These are phyloP conservation scores for Leptodermis oblonga DNA, from an alignment of 257 asterid genomes.

Conservation along the genomic window DNA sequence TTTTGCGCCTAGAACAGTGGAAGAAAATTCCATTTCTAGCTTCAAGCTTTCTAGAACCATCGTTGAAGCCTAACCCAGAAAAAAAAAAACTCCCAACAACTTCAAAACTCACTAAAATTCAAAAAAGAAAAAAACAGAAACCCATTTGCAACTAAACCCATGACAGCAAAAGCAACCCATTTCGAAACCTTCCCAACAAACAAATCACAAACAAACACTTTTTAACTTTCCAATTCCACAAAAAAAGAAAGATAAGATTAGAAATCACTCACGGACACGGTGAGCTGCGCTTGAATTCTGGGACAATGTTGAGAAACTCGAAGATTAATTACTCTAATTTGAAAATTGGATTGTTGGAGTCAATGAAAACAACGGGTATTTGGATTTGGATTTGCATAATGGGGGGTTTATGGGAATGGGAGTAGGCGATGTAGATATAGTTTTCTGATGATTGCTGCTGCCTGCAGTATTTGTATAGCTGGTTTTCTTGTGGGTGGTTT, in stretches of 20 bases:
- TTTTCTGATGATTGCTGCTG: conserved; percentile 13
- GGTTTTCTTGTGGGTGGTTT: conserved; percentile 13
- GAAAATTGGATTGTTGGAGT: background rate
- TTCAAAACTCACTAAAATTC: background rate
- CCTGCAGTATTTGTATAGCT: conserved; percentile 17
- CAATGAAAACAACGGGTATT: background rate
- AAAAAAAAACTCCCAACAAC: background rate
- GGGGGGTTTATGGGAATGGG: conserved; percentile 10
- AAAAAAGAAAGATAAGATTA: background rate
- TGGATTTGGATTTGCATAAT: conserved; percentile 8
- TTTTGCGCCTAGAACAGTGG: background rate
- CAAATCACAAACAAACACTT: background rate
- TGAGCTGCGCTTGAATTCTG: conserved; percentile 7
- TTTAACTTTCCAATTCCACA: background rate
- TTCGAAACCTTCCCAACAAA: background rate
- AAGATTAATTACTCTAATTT: background rate
- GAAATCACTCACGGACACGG: conserved; percentile 9
- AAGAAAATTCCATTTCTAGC: conserved; percentile 5
- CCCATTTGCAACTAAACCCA: conserved; percentile 7
- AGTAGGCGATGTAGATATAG: conserved; percentile 10
- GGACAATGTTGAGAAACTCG: conserved; percentile 4
- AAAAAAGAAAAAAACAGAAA: background rate
- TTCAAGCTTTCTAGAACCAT: conserved; percentile 19
- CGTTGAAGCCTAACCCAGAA: background rate
- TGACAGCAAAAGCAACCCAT: background rate